These are phyloP conservation scores for Cutaneotrichosporon sp. DNA, from an alignment of 1,284 basidiomycete genomes.

Conservation along the genomic window DNA sequence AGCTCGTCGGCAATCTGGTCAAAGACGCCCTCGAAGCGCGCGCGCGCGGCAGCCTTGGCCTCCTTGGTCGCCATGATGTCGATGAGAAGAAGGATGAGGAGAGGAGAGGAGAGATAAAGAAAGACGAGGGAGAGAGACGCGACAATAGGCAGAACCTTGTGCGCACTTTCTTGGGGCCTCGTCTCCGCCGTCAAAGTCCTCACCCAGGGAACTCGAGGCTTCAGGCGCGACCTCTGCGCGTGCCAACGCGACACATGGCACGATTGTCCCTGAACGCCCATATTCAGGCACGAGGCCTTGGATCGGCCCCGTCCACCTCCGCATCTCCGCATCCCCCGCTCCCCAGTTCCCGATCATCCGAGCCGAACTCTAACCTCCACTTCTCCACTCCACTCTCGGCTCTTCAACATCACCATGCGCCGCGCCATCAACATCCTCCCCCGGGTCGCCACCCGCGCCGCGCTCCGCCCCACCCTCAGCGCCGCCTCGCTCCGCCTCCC, in stretches of 20 bases:
- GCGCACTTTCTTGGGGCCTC: too few species aligned
- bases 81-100: not conserved
- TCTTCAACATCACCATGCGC: not conserved
- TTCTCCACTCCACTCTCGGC: not conserved
- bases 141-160: too few species aligned
- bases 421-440: not conserved
- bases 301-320: not conserved
- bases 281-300: too few species aligned
- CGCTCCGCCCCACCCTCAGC: too few species aligned
- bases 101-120: not conserved
- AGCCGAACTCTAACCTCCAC: too few species aligned
- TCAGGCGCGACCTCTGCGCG: too few species aligned
- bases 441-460: not conserved
- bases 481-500: not conserved
- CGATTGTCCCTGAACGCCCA: too few species aligned
- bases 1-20: conserved; percentile 60
- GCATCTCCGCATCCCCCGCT: not conserved
- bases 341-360: too few species aligned
- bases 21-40: conserved; percentile 57
- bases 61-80: conserved; percentile 34
- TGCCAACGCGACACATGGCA: too few species aligned
- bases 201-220: too few species aligned
- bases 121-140: not conserved
- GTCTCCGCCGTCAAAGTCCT: too few species aligned
- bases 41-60: conserved; percentile 41